Base-by-base conservation (phyloP, 2,329 filamentous ascomycete species). In the Cryphonectria nitschkei region DNA sequence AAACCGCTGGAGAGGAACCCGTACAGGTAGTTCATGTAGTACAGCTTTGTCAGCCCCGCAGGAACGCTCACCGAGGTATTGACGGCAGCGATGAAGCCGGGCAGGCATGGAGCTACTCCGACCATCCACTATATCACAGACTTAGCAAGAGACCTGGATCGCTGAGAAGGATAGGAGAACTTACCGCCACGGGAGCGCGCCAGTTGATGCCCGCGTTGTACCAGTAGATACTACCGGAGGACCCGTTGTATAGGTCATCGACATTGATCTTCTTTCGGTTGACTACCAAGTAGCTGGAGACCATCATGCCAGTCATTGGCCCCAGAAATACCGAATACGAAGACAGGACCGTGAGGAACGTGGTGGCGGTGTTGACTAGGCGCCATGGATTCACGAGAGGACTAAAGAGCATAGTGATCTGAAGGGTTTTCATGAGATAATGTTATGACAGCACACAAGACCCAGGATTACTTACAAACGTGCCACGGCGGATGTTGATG, bases 301-400 rank as follows among this genome's bases (percentile, higher is more conserved):
- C 67, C 34, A 70, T 67, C 11, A 74, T 68, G 14, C 73, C 73
- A 32, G 71, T 73, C 29, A 73, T 71, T 11, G 73, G 71, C 2
- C 69, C 73, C 7, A 73, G 70, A 29, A 74, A 72, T 26, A 73
- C 72, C 52, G 64, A 66, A 62, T 83, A 87, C 1, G 79, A 81
- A 7, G 76, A 79, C 22, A 87, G 76, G 1, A 86, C 84, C 34
- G 77, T 80, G 72, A 86, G 81, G 77, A 87, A 86, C 0, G 81
- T 82, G 13, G 79, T 76, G 1, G 85, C 83, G 0, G 78, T 81
- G 9, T 81, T 80, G 3, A 88, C 77, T 0, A 88, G 79, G 69
- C 87, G 78, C 86, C 86, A 89, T 0, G 86, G 86, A 71, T 58
- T 58, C 83, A 83, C 52, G 83, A 79, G 71, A 1, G 79, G 75